A percentile compares a stretch with the other conserved stretches of the same genome.
Conservation (phyloP, 2,329 filamentous ascomycete genomes). For the Talaromyces sp. region DNA sequence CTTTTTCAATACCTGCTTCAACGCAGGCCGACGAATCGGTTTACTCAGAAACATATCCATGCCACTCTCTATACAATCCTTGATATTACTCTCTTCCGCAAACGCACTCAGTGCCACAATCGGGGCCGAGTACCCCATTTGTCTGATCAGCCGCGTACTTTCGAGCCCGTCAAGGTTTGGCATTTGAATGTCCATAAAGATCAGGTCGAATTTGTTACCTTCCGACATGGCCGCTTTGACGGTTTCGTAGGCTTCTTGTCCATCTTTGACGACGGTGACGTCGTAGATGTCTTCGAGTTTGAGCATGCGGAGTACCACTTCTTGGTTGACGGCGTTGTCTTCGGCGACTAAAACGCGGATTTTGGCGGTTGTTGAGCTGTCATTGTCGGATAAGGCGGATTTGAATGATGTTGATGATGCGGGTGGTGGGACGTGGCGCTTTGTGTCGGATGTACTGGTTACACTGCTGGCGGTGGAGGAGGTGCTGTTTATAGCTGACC, state of each 20-base stretch:
- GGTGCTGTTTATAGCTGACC: not conserved
- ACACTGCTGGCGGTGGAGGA: not conserved
- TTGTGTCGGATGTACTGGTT: not conserved
- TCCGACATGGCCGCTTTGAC: slow-evolving; percentile 77
- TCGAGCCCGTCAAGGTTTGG: slow-evolving; percentile 86
- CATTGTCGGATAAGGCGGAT: slow-evolving; percentile 43
- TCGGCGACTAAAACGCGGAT: slow-evolving; percentile 83
- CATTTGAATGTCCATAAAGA: slow-evolving; percentile 97
- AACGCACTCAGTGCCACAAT: slow-evolving; percentile 91
- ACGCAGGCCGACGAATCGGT: slow-evolving; percentile 71
- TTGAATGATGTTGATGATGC: slow-evolving; percentile 48
- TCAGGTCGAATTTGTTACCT: slow-evolving; percentile 70
- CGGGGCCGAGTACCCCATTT: slow-evolving; percentile 79
- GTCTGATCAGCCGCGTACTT: slow-evolving; percentile 75
- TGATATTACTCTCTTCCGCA: slow-evolving; percentile 81
- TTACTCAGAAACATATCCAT: slow-evolving; percentile 85
- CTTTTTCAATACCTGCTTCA: slow-evolving; percentile 78
- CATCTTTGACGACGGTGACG: slow-evolving; percentile 80
- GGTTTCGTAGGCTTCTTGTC: slow-evolving; percentile 79
- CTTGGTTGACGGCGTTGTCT: slow-evolving; percentile 62
- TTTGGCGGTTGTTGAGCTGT: slow-evolving; percentile 59
- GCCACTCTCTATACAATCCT: slow-evolving; percentile 78
- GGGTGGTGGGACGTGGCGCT: slow-evolving; percentile 26
- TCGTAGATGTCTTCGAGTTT: slow-evolving; percentile 53
- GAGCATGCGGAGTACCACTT: slow-evolving; percentile 60